Evolutionary conservation across 345 rosid species (phyloP).

Genomic region (Populus deltoides): DNA sequence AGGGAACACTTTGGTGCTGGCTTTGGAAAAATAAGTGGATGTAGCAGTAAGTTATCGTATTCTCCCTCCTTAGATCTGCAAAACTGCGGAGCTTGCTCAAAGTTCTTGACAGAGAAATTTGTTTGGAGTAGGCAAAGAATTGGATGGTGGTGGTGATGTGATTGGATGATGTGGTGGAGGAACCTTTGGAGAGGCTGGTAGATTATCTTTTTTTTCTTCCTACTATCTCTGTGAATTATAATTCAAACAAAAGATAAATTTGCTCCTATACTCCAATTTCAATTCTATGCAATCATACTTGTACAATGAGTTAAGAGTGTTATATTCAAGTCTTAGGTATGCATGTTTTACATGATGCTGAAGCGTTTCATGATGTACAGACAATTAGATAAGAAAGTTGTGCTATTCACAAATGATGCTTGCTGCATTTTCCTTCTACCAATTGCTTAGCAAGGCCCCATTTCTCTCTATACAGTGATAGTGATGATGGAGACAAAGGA

Average conservation of each 20-base stretch:
- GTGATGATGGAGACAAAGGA: slow-evolving; percentile 31
- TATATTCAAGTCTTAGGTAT: no score
- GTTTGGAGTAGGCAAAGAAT: slow-evolving; percentile 46
- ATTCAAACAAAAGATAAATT: no score
- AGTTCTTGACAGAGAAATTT: slow-evolving; percentile 62
- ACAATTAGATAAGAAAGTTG: background rate
- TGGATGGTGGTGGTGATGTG: background rate
- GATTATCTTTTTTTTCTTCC: background rate
- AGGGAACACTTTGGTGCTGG: slow-evolving; percentile 66
- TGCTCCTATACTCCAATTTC: no score
- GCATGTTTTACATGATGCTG: background rate
- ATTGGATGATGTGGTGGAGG: no score
- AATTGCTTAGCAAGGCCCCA: slow-evolving; percentile 8
- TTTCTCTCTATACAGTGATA: slow-evolving; percentile 7
- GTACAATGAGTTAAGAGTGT: no score
- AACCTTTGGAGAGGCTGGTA: no score
- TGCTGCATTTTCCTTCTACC: no score
- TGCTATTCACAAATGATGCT: background rate
- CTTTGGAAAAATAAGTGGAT: slow-evolving; percentile 59
- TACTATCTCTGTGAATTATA: background rate
- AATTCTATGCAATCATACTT: no score
- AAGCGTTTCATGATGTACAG: background rate
- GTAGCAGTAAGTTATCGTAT: slow-evolving; percentile 73
- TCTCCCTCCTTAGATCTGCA: slow-evolving; percentile 70
- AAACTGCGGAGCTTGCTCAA: slow-evolving; percentile 77